These are phyloP conservation scores for Misopates orontium DNA, from an alignment of 257 asterid genomes.

Conservation along the genomic window DNA sequence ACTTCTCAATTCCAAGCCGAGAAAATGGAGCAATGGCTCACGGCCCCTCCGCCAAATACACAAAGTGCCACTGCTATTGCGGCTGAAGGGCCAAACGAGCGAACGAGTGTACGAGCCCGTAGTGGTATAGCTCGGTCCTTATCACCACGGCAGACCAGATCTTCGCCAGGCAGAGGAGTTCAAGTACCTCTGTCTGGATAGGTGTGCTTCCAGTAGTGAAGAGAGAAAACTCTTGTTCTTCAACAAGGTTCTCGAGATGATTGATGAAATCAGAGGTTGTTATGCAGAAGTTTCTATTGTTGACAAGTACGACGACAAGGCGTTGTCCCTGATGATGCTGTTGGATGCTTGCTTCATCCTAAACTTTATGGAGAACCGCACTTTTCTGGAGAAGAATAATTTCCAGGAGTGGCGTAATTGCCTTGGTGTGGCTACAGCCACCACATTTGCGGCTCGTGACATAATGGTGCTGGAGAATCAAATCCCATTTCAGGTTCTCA, in stretches of 20 bases:
- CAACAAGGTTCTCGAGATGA: neutral
- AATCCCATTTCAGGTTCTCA: constrained; percentile 14
- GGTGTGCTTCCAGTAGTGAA: neutral
- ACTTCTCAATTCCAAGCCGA: neutral
- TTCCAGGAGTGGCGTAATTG: constrained; percentile 13
- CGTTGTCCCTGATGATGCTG: constrained; percentile 1
- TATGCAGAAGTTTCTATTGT: constrained; percentile 6
- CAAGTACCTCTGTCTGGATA: constrained; percentile 2
- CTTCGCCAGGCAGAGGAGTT: constrained; percentile 6
- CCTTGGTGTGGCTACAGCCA: constrained; percentile 15
- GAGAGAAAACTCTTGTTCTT: neutral
- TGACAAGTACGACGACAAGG: neutral
- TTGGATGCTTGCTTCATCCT: constrained; percentile 13
- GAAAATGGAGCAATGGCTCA: neutral
- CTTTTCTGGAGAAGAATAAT: neutral
- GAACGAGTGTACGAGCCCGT: constrained; percentile 1
- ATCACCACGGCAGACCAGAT: constrained; percentile 9
- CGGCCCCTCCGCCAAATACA: constrained; percentile 8
- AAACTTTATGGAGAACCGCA: constrained; percentile 9
- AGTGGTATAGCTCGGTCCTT: constrained; percentile 6
- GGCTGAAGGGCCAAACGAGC: constrained; percentile 7
- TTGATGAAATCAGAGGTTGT: constrained; percentile 10
- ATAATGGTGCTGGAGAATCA: constrained; percentile 20
- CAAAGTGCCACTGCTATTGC: constrained; percentile 1
- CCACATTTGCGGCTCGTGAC: neutral